Evolutionary conservation across 306 rosid species (phyloP).

Genomic region (Malus sieversii): DNA sequence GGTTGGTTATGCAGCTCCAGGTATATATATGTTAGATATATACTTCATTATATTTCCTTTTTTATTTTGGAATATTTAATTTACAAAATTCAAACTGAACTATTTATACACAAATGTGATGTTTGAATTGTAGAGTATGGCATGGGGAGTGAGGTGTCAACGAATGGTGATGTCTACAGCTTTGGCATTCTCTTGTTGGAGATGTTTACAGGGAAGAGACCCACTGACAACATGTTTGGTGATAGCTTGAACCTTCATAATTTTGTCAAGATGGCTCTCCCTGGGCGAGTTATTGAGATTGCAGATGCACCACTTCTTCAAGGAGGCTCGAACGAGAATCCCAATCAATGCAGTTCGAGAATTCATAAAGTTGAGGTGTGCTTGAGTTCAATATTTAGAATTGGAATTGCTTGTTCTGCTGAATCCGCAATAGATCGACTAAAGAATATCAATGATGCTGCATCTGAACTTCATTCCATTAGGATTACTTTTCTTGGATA

Average conservation of each 20-base stretch:
- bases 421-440: not conserved
- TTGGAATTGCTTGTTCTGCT: not conserved
- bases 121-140: not conserved
- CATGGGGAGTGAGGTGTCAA: not conserved
- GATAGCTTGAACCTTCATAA: not conserved
- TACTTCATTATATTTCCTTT: not conserved
- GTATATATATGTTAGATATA: not conserved
- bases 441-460: not conserved
- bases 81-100: not conserved
- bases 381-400: not conserved
- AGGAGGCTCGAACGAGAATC: not conserved
- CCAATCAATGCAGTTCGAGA: not conserved
- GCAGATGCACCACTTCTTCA: not conserved
- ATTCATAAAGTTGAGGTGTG: not conserved
- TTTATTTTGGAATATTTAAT: not conserved
- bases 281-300: not conserved
- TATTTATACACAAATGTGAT: not conserved
- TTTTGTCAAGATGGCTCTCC: not conserved
- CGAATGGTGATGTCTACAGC: not conserved
- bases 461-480: not conserved
- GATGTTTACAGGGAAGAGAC: too few species aligned
- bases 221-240: too few species aligned
- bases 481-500: not conserved
- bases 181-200: not conserved
- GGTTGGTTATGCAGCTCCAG: not conserved